Evolutionary conservation across 2,329 filamentous ascomycete species (phyloP), one percentile per base, ranked within the genome.

Genomic region (Penicillium sp.): DNA sequence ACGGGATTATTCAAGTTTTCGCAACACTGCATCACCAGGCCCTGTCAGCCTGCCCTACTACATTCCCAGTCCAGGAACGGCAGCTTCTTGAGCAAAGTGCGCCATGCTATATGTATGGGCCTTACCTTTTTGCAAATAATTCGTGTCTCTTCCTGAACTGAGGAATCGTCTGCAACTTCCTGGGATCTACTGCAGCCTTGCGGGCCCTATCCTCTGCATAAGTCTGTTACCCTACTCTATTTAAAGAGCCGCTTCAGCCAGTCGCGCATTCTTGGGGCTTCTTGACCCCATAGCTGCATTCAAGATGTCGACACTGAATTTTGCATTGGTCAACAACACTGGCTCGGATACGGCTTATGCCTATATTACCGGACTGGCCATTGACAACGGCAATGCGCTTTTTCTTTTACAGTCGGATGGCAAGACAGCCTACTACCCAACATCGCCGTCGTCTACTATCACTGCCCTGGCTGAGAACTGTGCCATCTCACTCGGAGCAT

Each of bases 401-500:
- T 81, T 87, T 58, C 77, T 92, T 44, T 78, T 92, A 26, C 77
- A 83, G 63, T 76, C 86, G 14, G 88, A 92, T 67, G 89, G 89
- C 47, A 75, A 77, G 53, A 88, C 85, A 5, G 74, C 84, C 5
- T 89, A 90, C 74, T 86, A 83, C 60, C 90, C 90, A 0, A 68
- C 72, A 0, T 87, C 84, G 6, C 88, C 88, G 0, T 65, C 72
- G 3, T 78, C 80, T 11, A 78, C 83, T 26, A 70, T 61, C 11
- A 60, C 80, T 51, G 77, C 82, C 1, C 77, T 90, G 16, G 73
- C 74, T 2, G 78, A 75, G 31, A 79, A 91, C 70, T 84, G 83
- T 65, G 83, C 83, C 37, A 91, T 93, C 59, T 72, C 78, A 1
- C 76, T 92, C 5, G 88, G 88, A 14, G 76, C 78, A 0, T 80